Conservation (phyloP, 129 eudicot species). For the Scalesia atractyloides region DNA sequence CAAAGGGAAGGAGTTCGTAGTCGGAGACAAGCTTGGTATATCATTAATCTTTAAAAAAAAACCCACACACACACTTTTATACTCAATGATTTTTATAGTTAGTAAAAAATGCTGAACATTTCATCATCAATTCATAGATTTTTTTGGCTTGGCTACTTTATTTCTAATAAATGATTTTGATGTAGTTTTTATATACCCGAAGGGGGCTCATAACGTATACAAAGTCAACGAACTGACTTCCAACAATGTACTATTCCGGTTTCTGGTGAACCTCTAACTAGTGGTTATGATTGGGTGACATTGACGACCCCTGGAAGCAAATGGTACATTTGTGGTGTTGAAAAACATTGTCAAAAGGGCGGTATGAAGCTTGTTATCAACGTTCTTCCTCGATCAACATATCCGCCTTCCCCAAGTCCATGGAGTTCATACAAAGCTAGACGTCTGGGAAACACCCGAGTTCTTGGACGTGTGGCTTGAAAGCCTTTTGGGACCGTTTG, state of each 20-base stretch:
- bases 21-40: constrained; percentile 34
- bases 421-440: constrained; percentile 25
- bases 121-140: too few relatives aligned
- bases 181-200: constrained; percentile 10
- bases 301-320: constrained; percentile 37
- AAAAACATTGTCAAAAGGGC: constrained; percentile 12
- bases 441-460: constrained; percentile 11
- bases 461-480: constrained; percentile 14
- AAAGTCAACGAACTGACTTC: constrained; percentile 9
- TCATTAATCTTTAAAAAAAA: neutral
- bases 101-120: too few relatives aligned
- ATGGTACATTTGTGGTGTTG: constrained; percentile 39
- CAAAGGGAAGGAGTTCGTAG: constrained; percentile 28
- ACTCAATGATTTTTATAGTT: neutral
- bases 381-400: constrained; percentile 10
- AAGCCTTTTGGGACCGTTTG: constrained; percentile 4
- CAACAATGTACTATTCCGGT: constrained; percentile 7
- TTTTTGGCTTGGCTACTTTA: neutral
- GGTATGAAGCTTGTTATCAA: constrained; percentile 32
- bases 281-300: constrained; percentile 37
- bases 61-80: neutral
- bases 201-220: constrained; percentile 8
- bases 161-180: neutral
- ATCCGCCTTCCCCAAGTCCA: constrained; percentile 16
- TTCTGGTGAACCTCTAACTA: constrained; percentile 22